Conservation (phyloP, 2,329 filamentous ascomycete species). For the Aschersonia sp. region DNA sequence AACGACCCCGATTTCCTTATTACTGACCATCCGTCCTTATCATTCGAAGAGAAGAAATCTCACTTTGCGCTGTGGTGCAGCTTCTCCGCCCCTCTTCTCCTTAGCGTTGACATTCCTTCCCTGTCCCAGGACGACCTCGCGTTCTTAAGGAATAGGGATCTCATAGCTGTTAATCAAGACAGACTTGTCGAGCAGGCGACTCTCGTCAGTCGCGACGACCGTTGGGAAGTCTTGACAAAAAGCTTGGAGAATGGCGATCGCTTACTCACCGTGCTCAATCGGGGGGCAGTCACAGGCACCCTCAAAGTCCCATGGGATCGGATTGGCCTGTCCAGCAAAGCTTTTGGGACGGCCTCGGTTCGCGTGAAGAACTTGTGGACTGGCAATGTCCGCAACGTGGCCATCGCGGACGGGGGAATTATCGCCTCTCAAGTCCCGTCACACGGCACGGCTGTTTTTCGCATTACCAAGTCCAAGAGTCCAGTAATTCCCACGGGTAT, state of each 20-base stretch:
- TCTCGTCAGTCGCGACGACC: slow-evolving; percentile 26
- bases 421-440: slow-evolving; percentile 14
- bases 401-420: slow-evolving; percentile 8
- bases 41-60: slow-evolving; percentile 18
- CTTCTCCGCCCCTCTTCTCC: slow-evolving; percentile 19
- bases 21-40: slow-evolving; percentile 18
- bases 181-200: slow-evolving; percentile 27
- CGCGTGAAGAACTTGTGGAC: slow-evolving; percentile 28
- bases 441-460: slow-evolving; percentile 26
- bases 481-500: slow-evolving; percentile 26
- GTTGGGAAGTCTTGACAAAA: slow-evolving; percentile 30
- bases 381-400: slow-evolving; percentile 11
- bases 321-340: slow-evolving; percentile 18
- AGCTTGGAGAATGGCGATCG: slow-evolving; percentile 30
- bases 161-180: slow-evolving; percentile 28
- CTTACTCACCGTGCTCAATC: slow-evolving; percentile 30
- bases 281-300: slow-evolving; percentile 15
- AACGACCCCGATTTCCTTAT: slow-evolving; percentile 24
- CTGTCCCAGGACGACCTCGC: slow-evolving; percentile 17
- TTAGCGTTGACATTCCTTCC: slow-evolving; percentile 23
- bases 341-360: slow-evolving; percentile 9
- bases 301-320: slow-evolving; percentile 17
- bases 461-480: slow-evolving; percentile 18
- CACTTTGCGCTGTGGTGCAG: slow-evolving; percentile 21
- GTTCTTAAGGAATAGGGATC: slow-evolving; percentile 23